Evolutionary conservation across 129 eudicot species (phyloP).

Genomic region (Kitagawia praeruptora): DNA sequence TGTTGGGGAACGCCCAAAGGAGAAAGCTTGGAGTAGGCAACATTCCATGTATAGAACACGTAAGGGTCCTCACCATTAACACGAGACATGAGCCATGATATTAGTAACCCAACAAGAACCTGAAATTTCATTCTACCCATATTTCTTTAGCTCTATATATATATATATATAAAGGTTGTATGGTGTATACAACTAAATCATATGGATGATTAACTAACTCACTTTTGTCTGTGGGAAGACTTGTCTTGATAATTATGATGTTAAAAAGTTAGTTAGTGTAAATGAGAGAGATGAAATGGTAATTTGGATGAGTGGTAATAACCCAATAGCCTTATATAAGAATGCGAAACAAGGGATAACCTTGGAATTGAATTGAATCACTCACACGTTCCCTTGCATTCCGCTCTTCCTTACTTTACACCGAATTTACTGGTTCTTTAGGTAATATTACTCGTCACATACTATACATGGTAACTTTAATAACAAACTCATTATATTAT

Average conservation of each 20-base stretch:
- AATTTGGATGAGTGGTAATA: background rate
- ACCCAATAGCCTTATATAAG: background rate
- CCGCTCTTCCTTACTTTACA: background rate
- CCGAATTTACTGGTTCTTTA: background rate
- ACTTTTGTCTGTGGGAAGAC: too few species aligned
- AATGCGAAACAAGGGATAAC: background rate
- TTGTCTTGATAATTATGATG: too few species aligned
- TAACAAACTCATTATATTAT: too few species aligned
- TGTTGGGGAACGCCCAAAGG: slow-evolving; percentile 41
- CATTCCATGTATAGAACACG: slow-evolving; percentile 30
- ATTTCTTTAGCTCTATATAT: too few species aligned
- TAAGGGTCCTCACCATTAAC: slow-evolving; percentile 34
- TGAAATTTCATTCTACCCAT: slow-evolving; percentile 8
- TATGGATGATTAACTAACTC: background rate
- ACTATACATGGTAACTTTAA: background rate
- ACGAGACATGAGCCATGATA: slow-evolving; percentile 3
- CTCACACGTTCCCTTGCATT: background rate
- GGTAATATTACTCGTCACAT: background rate
- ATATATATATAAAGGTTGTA: background rate
- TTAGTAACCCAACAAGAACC: background rate
- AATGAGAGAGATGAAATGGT: background rate
- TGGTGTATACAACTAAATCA: background rate
- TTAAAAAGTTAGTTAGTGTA: too few species aligned
- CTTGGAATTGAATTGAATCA: background rate
- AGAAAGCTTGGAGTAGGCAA: slow-evolving; percentile 30